Base-by-base conservation (phyloP, 768 basidiomycete genomes). In the Boletus fagicola region DNA sequence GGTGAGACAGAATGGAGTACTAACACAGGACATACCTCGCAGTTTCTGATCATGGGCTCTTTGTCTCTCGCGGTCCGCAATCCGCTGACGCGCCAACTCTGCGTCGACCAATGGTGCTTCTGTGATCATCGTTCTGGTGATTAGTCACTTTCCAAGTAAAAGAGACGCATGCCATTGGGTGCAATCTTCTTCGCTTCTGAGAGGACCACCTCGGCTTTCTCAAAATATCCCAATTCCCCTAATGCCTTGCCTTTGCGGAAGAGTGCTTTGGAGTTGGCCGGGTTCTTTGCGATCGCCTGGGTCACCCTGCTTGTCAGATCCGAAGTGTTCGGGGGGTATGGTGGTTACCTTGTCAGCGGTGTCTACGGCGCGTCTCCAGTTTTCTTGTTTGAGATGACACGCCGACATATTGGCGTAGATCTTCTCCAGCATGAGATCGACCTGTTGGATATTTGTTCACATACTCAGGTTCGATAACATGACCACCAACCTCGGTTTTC, bases 391-490 rank as follows among this genome's bases (percentile, higher is more conserved):
- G 65, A 93, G 74, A 68, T 93, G 89, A 62, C 90, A 91, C 6
- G 89, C 90, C 3, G 86, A 83, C 87, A 90, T 88, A 55, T 94
- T 94, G 4, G 88, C 83, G 60, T 93, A 90, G 46, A 92, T 83
- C 75, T 88, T 93, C 72, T 90, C 90, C 20, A 90, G 70, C 39
- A 92, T 78, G 11, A 84, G 76, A 68, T 93, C 92, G 20, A 84
- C 79, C 91, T 93, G 36, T 48, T 28, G 26, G 30, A 36, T n/a
- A 18, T 33, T 42, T 16, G 51, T 45, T 18, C 12, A 48, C 7
- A 26, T 5, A n/a, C 42, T 39, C 49, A 55, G 24, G n/a, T 13
- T 39, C 11, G 36, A 51, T 22, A 35, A 11, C 6, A 40, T 20
- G 24, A 22, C 20, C 10, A 58, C 74, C 44, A 51, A 87, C 90